Evolutionary conservation across 345 rosid species (phyloP).

Genomic region (Populus nigra): DNA sequence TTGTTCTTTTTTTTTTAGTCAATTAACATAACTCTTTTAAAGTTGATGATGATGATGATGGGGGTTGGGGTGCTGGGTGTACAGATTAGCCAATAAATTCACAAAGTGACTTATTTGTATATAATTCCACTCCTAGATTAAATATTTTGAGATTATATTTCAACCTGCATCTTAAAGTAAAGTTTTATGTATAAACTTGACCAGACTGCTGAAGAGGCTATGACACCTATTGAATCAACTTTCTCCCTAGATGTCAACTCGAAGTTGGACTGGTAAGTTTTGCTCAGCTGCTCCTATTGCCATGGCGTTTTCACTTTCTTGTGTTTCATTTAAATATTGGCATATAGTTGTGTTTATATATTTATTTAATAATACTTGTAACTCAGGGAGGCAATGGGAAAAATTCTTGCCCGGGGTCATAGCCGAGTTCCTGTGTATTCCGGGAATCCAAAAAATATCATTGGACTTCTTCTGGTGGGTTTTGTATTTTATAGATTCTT

Average conservation of each 20-base stretch:
- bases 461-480: conserved; percentile 89
- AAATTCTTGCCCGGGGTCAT: conserved; percentile 90
- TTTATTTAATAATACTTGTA: conserved; percentile 9
- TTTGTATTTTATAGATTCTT: conserved; percentile 14
- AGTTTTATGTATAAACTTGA: conserved; percentile 14
- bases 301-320: neutral
- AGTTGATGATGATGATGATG: neutral
- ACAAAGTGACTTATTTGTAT: neutral
- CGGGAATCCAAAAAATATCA: conserved; percentile 76
- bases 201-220: conserved; percentile 99
- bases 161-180: neutral
- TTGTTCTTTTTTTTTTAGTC: neutral
- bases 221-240: conserved; percentile 98
- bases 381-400: conserved; percentile 90
- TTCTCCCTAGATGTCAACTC: conserved; percentile 96
- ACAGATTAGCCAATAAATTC: neutral
- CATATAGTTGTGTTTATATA: neutral
- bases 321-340: neutral
- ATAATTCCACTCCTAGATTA: neutral
- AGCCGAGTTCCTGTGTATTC: conserved; percentile 94
- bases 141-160: neutral
- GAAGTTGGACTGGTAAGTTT: conserved; percentile 87
- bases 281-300: neutral
- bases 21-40: neutral
- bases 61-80: neutral